Base-by-base conservation (phyloP, 768 basidiomycete species). In the Boletellus ananas region DNA sequence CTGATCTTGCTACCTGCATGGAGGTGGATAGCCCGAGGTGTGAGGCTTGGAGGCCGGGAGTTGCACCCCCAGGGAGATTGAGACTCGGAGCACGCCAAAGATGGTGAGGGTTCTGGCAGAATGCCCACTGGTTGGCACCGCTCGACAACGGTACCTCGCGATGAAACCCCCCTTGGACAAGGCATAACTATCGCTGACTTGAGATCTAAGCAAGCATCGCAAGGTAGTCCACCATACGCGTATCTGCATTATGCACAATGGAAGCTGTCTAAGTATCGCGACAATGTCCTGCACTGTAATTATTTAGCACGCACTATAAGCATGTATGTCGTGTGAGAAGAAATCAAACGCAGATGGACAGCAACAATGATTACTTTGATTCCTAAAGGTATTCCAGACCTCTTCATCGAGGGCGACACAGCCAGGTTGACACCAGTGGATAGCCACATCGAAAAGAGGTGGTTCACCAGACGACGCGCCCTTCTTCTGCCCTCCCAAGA, bases 401-500 rank as follows among this genome's bases (percentile, higher is more conserved):
- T 36, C 31, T 34, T 46, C 38, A 23, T 16, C 39, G 5, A 13
- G 34, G 42, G 9, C n/a, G 34, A 35, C 43, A 33, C 34, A 37
- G 34, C 36, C 16, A 29, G 34, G 34, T 20, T 38, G 20, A 40
- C 27, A 18, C 25, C 46, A 31, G 27, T 18, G 41, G 38, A 34
- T 12, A 14, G 44, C 27, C 31, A 39, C 34, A 12, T 21, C 29
- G 29, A 29, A 29, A 18, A 3, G 9, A 16, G 25, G 25, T 33
- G 41, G 44, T n/a, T 65, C 48, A 67, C 65, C 67, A 67, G 18
- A 68, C 51, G 1, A 65, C 58, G 2, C 64, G 56, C 6, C 68
- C 66, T 38, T 70, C 68, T 34, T 68, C 66, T 21, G 66, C 68
- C 42, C 64, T 57, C 50, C 66, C 65, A 17, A 68, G 54, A 20